Percentiles rank a stretch among this genome's conserved stretches.
Conservation (phyloP, 2,329 filamentous ascomycete genomes). For the Epichloe aotearoae region DNA sequence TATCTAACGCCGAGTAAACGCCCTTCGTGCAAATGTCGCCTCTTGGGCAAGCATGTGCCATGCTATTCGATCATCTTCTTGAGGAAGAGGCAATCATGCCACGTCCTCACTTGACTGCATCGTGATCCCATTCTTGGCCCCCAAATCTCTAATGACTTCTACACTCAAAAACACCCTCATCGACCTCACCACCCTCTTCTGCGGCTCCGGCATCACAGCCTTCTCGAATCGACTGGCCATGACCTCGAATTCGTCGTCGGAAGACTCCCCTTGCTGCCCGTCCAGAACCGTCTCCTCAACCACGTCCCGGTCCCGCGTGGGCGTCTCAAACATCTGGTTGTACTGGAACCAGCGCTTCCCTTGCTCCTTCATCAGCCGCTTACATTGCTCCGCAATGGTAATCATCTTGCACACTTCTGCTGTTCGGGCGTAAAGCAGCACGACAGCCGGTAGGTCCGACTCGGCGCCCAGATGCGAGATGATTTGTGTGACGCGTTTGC, state of each 20-base stretch:
- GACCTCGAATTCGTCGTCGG: slow-evolving; percentile 40
- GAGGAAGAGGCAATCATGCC: slow-evolving; percentile 1
- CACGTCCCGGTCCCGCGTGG: slow-evolving; percentile 18
- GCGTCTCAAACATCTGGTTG: slow-evolving; percentile 40
- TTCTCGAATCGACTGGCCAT: slow-evolving; percentile 44
- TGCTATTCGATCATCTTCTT: not conserved
- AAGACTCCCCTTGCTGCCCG: slow-evolving; percentile 13
- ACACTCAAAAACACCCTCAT: slow-evolving; percentile 49
- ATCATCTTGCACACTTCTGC: slow-evolving; percentile 50
- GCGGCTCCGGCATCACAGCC: slow-evolving; percentile 33
- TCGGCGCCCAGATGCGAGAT: slow-evolving; percentile 27
- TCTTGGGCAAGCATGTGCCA: not conserved
- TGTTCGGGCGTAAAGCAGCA: slow-evolving; percentile 38
- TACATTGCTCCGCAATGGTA: slow-evolving; percentile 53
- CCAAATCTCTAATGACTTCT: slow-evolving; percentile 41
- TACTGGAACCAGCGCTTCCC: slow-evolving; percentile 41
- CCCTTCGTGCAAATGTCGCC: not conserved
- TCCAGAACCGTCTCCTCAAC: slow-evolving; percentile 31
- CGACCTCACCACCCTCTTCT: slow-evolving; percentile 34
- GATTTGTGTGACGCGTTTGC: slow-evolving; percentile 35
- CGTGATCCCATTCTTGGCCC: slow-evolving; percentile 30
- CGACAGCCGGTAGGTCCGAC: slow-evolving; percentile 18
- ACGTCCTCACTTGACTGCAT: slow-evolving; percentile 30
- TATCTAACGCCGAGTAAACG: not conserved
- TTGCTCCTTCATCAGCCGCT: slow-evolving; percentile 37